Evolutionary conservation across 2,329 filamentous ascomycete species (phyloP).

Genomic region (Madurella mycetomatis): DNA sequence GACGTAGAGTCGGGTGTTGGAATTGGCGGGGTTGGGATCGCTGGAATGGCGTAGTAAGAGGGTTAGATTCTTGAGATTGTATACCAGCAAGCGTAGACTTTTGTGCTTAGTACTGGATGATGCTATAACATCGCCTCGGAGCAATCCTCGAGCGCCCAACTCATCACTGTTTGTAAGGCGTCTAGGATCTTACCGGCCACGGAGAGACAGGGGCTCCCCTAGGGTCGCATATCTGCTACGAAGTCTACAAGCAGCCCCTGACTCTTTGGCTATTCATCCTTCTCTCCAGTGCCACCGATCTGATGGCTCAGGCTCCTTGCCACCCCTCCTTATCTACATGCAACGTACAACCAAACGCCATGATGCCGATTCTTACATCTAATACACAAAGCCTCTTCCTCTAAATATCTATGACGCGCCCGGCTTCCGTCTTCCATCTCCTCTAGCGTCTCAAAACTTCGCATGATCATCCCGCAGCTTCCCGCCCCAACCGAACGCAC

Average conservation of each 20-base stretch:
- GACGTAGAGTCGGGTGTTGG: conserved; percentile 25
- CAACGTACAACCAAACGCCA: neutral
- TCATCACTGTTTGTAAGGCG: no score
- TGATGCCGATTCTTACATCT: neutral
- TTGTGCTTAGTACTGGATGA: no score
- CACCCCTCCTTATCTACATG: neutral
- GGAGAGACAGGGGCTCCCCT: no score
- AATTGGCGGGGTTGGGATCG: conserved; percentile 6
- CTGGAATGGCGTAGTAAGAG: conserved; percentile 4
- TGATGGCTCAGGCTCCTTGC: neutral
- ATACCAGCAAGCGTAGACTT: no score
- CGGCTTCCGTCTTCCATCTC: no score
- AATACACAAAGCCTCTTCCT: neutral
- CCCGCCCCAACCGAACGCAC: neutral
- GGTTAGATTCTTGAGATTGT: neutral
- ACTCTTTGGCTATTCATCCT: neutral
- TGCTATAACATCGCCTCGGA: no score
- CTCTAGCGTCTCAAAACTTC: conserved; percentile 11
- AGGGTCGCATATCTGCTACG: no score
- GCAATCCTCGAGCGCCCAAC: no score
- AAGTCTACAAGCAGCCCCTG: no score
- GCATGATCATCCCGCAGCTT: conserved; percentile 10
- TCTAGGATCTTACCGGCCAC: no score
- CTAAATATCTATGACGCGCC: neutral
- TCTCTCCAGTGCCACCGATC: neutral